Conservation (phyloP, 495 filamentous ascomycete species). For the Penicillium atrosanguineum region DNA sequence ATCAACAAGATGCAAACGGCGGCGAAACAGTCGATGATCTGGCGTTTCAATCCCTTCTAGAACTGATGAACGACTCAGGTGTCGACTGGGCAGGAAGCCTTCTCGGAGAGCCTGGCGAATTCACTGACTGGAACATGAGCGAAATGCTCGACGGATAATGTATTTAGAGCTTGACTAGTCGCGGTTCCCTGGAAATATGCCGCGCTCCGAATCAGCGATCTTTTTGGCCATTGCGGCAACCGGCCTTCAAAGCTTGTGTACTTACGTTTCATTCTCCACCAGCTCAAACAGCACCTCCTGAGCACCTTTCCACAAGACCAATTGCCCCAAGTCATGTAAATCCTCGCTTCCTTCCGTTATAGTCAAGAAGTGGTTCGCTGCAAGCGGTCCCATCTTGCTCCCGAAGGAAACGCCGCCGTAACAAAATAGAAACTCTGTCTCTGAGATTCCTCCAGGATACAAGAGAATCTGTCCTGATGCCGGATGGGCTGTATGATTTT, state of each 20-base stretch:
- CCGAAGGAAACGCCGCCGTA: constrained; percentile 25
- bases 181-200: no score
- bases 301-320: constrained; percentile 21
- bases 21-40: constrained; percentile 8
- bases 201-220: no score
- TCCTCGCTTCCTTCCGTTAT: constrained; percentile 22
- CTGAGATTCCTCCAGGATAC: constrained; percentile 26
- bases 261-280: constrained; percentile 17
- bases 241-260: neutral
- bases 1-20: neutral
- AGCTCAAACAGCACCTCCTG: constrained; percentile 25
- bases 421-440: constrained; percentile 27
- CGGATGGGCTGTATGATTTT: constrained; percentile 28
- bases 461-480: constrained; percentile 22
- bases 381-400: constrained; percentile 25
- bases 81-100: constrained; percentile 22
- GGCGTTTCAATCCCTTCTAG: constrained; percentile 15
- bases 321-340: constrained; percentile 15
- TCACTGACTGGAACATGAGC: constrained; percentile 8
- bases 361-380: constrained; percentile 28
- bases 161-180: no score
- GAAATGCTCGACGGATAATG: constrained; percentile 4
- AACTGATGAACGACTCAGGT: constrained; percentile 20
- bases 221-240: neutral
- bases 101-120: constrained; percentile 3